Conservation (phyloP, 768 basidiomycete species). For the Lentinula edodes region DNA sequence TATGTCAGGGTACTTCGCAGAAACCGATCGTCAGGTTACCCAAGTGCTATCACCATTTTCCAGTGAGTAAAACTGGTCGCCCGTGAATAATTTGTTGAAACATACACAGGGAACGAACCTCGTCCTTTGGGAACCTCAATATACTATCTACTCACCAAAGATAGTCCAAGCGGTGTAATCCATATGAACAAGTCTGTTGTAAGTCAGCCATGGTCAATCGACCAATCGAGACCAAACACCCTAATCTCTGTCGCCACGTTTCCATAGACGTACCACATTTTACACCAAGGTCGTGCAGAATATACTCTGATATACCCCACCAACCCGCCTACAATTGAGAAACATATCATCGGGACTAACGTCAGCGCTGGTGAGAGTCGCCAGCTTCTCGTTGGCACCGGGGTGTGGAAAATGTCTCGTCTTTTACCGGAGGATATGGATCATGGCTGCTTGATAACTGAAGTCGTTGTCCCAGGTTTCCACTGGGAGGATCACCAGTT, state of each 20-base stretch:
- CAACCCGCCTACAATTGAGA: constrained; percentile 27
- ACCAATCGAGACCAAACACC: too few species aligned
- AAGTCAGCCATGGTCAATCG: constrained; percentile 10
- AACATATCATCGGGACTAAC: constrained; percentile 39
- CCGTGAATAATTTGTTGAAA: neutral
- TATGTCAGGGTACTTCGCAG: neutral
- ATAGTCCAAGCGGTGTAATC: constrained; percentile 32
- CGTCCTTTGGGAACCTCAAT: constrained; percentile 38
- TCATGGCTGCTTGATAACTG: constrained; percentile 45
- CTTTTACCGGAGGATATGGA: constrained; percentile 39
- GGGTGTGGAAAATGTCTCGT: constrained; percentile 50
- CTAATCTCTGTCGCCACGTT: too few species aligned
- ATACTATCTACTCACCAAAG: constrained; percentile 41
- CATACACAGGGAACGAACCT: constrained; percentile 15
- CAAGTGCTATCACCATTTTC: constrained; percentile 1
- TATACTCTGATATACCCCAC: constrained; percentile 39
- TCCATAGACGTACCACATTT: constrained; percentile 43
- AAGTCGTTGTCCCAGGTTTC: constrained; percentile 56
- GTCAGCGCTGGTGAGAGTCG: constrained; percentile 35
- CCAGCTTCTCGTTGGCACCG: constrained; percentile 46
- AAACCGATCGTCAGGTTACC: neutral
- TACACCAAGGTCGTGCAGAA: constrained; percentile 44
- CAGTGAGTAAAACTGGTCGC: neutral
- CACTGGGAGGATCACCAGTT: constrained; percentile 47
- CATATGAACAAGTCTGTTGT: constrained; percentile 47